Evolutionary conservation across 768 basidiomycete species (phyloP).

Genomic region (Macrolepiota dolichaula): DNA sequence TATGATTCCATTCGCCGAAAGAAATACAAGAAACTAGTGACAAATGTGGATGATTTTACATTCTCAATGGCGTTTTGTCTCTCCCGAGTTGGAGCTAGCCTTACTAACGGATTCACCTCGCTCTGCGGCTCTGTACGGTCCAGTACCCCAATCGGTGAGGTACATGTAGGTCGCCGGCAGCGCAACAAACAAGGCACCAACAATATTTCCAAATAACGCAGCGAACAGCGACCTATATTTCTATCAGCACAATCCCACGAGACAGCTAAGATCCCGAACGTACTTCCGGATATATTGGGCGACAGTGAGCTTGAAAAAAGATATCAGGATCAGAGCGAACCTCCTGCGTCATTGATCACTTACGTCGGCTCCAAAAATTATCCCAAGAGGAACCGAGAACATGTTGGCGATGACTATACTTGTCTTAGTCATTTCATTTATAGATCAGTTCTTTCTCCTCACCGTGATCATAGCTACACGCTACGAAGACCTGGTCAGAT

Average conservation of each 20-base stretch:
- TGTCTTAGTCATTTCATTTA: not conserved
- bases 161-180: slow-evolving; percentile 66
- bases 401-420: slow-evolving; percentile 66
- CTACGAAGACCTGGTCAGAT: slow-evolving; percentile 63
- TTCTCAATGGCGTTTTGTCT: slow-evolving; percentile 10
- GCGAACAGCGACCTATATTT: slow-evolving; percentile 57
- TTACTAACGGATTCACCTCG: slow-evolving; percentile 23
- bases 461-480: slow-evolving; percentile 73
- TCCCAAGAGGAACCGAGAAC: slow-evolving; percentile 69
- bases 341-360: slow-evolving; percentile 17
- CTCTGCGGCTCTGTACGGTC: slow-evolving; percentile 38
- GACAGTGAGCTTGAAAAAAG: slow-evolving; percentile 37
- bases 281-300: slow-evolving; percentile 67
- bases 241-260: not conserved
- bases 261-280: slow-evolving; percentile 15
- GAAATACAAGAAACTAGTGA: not conserved
- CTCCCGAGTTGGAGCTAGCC: slow-evolving; percentile 11
- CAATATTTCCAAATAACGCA: slow-evolving; percentile 60
- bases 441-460: slow-evolving; percentile 13
- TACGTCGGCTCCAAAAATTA: slow-evolving; percentile 68
- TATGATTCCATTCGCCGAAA: not conserved
- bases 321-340: not conserved
- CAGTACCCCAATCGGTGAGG: slow-evolving; percentile 38
- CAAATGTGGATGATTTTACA: not conserved
- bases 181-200: slow-evolving; percentile 63